Percentiles rank a stretch among this genome's conserved stretches.
phyloP scores from a whole-genome alignment of 2,329 filamentous ascomycete genomes.

The Cladorrhinum sp. region DNA sequence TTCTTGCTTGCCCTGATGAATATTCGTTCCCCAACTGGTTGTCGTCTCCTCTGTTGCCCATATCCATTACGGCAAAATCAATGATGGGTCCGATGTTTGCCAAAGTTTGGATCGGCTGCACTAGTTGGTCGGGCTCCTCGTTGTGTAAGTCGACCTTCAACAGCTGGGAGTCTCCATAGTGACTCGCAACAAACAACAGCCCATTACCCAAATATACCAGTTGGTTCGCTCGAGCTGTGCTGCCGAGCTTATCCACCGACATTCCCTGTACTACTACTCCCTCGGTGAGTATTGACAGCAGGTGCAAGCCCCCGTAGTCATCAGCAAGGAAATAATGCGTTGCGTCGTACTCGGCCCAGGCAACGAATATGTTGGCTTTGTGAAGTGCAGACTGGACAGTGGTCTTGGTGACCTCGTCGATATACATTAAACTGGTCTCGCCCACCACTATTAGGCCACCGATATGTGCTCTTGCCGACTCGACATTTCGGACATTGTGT shows the following conservation, averaged over 20 bases:
- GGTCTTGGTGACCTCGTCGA: slow-evolving; percentile 72
- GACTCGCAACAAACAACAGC: slow-evolving; percentile 82
- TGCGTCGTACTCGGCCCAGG: slow-evolving; percentile 82
- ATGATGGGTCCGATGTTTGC: slow-evolving; percentile 84
- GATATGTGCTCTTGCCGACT: slow-evolving; percentile 53
- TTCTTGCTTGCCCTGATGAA: slow-evolving; percentile 88
- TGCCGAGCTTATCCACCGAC: slow-evolving; percentile 62
- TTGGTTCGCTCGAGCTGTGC: slow-evolving; percentile 71
- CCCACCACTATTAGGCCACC: slow-evolving; percentile 73
- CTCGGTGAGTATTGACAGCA: slow-evolving; percentile 73
- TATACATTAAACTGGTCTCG: slow-evolving; percentile 79
- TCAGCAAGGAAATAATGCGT: slow-evolving; percentile 85
- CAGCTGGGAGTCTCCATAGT: slow-evolving; percentile 88
- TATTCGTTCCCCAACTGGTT: slow-evolving; percentile 78
- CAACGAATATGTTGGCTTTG: slow-evolving; percentile 82
- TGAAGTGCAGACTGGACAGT: slow-evolving; percentile 62
- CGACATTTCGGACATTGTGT: slow-evolving; percentile 56
- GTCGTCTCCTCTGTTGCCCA: slow-evolving; percentile 80
- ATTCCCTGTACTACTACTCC: slow-evolving; percentile 68
- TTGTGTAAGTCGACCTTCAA: slow-evolving; percentile 59
- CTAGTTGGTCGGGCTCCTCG: slow-evolving; percentile 34
- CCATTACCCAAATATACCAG: slow-evolving; percentile 74
- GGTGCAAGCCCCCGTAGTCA: slow-evolving; percentile 80
- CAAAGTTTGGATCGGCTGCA: slow-evolving; percentile 71
- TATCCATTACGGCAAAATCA: slow-evolving; percentile 94